These are phyloP conservation scores for Trichoderma oligosporum DNA, from an alignment of 2,329 filamentous ascomycete species.

Conservation along the genomic window DNA sequence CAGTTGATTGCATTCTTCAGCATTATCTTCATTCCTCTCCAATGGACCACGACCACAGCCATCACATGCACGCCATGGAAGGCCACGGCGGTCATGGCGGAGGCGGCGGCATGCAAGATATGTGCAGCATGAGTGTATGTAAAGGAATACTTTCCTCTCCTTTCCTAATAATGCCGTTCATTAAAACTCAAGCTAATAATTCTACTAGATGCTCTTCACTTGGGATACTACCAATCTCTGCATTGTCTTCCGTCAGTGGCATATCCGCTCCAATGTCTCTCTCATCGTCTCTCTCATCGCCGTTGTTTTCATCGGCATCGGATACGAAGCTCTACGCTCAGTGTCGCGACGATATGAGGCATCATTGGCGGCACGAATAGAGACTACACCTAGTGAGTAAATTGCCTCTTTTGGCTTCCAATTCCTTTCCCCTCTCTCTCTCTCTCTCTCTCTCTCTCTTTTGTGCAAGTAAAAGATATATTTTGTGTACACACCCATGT, in stretches of 20 bases:
- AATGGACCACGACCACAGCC: conserved; percentile 35
- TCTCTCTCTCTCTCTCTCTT: no score
- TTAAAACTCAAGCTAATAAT: neutral
- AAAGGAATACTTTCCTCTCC: conserved; percentile 20
- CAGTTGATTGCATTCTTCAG: no score
- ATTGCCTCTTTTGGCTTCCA: neutral
- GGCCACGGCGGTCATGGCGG: conserved; percentile 42
- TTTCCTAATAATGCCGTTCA: neutral
- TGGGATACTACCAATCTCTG: conserved; percentile 93
- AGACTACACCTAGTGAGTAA: conserved; percentile 52
- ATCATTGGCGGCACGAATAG: conserved; percentile 44
- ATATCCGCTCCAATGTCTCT: conserved; percentile 67
- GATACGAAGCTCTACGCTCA: conserved; percentile 85
- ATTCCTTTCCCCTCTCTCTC: conserved; percentile 4
- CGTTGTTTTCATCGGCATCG: conserved; percentile 79
- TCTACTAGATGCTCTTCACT: conserved; percentile 86
- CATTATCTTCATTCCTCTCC: no score
- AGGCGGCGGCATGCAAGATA: conserved; percentile 54
- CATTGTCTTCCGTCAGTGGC: conserved; percentile 93
- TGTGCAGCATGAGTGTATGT: conserved; percentile 96
- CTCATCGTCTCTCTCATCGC: conserved; percentile 79
- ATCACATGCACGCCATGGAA: conserved; percentile 37
- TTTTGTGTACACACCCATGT: neutral
- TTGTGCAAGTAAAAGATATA: no score
- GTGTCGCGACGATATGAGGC: conserved; percentile 72